phyloP scores from a whole-genome alignment of 2,329 filamentous ascomycete species.

The Chaetomium sp. region DNA sequence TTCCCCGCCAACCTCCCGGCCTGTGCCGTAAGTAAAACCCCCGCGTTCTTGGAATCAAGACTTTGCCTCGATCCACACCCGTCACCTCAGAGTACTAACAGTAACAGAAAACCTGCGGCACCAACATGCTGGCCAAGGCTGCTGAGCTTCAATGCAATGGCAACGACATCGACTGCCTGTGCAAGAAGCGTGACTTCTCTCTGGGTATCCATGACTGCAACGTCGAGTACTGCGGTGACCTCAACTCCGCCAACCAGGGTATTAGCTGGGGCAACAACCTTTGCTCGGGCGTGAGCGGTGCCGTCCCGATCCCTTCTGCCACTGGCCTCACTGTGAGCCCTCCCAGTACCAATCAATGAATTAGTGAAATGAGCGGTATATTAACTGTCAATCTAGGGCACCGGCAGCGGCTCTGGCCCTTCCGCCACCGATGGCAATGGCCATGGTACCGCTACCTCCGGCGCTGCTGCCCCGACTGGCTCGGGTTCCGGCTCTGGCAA shows the following conservation, averaged over 20 bases:
- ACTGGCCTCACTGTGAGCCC: constrained; percentile 10
- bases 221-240: constrained; percentile 33
- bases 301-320: constrained; percentile 20
- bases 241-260: constrained; percentile 31
- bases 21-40: constrained; percentile 45
- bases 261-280: constrained; percentile 35
- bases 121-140: constrained; percentile 45
- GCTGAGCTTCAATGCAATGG: constrained; percentile 39
- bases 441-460: constrained; percentile 12
- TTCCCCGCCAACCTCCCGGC: constrained; percentile 36
- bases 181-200: constrained; percentile 40
- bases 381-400: background rate
- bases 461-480: constrained; percentile 12
- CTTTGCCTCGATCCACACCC: background rate
- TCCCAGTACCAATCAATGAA: background rate
- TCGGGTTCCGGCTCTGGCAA: constrained; percentile 9
- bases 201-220: constrained; percentile 49
- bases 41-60: no score
- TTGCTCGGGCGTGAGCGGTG: constrained; percentile 34
- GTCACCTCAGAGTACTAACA: background rate
- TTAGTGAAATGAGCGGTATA: background rate
- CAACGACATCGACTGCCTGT: constrained; percentile 40
- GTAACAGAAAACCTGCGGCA: constrained; percentile 41
- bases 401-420: background rate
- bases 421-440: constrained; percentile 2